phyloP scores from a whole-genome alignment of 345 rosid genomes.

The Sisymbrium irio region DNA sequence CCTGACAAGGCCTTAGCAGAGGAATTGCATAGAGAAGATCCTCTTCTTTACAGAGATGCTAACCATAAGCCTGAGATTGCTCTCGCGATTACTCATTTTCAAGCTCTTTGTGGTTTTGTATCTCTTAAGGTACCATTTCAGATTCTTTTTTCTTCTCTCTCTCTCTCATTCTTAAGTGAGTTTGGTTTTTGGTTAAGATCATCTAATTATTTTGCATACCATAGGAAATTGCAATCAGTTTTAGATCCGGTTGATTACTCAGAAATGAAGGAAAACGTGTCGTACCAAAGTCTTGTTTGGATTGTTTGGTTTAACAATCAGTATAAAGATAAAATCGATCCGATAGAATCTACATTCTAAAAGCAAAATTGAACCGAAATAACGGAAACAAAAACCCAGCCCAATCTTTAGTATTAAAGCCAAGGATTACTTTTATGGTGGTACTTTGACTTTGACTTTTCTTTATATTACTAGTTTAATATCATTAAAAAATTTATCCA shows the following conservation, averaged over 20 bases:
- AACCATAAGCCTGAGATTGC: constrained; percentile 99
- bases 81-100: constrained; percentile 81
- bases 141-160: neutral
- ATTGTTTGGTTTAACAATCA: neutral
- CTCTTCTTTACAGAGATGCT: constrained; percentile 66
- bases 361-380: neutral
- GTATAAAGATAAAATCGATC: neutral
- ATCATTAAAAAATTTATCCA: too few species aligned
- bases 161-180: neutral
- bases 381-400: neutral
- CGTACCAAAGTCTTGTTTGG: neutral
- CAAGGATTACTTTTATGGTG: too few species aligned
- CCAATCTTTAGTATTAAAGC: too few species aligned
- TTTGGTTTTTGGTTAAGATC: neutral
- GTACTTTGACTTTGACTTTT: too few species aligned
- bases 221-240: neutral
- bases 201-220: neutral
- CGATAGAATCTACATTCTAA: too few species aligned
- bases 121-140: constrained; percentile 50
- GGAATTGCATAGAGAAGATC: constrained; percentile 60
- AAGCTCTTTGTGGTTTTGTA: constrained; percentile 90
- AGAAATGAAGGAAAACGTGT: neutral
- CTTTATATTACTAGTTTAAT: too few species aligned
- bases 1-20: constrained; percentile 82
- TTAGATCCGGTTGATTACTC: neutral